These are phyloP conservation scores for Daphne laureola DNA, from an alignment of 441 rosid species.

Conservation along the genomic window DNA sequence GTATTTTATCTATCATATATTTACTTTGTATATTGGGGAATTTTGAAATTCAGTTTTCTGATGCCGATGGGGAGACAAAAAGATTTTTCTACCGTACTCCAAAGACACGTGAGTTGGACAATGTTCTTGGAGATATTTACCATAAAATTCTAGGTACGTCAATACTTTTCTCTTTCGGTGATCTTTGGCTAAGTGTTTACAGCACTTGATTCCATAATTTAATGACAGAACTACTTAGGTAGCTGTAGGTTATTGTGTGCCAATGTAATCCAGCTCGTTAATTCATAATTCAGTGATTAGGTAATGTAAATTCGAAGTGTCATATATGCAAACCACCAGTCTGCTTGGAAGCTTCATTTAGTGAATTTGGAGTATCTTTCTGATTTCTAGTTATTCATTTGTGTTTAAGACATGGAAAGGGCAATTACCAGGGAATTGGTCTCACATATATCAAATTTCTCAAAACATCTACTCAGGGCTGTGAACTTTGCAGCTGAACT, in stretches of 20 bases:
- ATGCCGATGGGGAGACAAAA: constrained; percentile 65
- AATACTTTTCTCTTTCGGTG: constrained; percentile 4
- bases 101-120: constrained; percentile 85
- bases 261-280: constrained; percentile 6
- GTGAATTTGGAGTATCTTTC: constrained; percentile 3
- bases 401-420: constrained; percentile 80
- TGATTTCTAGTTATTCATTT: constrained; percentile 13
- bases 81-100: constrained; percentile 81
- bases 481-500: constrained; percentile 85
- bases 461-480: constrained; percentile 66
- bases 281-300: neutral
- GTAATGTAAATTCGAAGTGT: neutral
- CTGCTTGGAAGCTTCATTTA: constrained; percentile 2
- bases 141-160: constrained; percentile 81
- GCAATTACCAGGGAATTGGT: constrained; percentile 86
- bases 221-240: too few relatives aligned
- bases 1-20: neutral
- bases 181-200: constrained; percentile 7
- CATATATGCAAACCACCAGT: constrained; percentile 6
- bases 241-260: too few relatives aligned
- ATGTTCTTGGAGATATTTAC: constrained; percentile 89
- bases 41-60: constrained; percentile 54
- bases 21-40: constrained; percentile 5
- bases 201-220: constrained; percentile 1
- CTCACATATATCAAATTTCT: constrained; percentile 63